A percentile compares a stretch with the other conserved stretches of the same genome.
Evolutionary conservation across 352 stramenopile genomes (phyloP).

Genomic region (Pythium pyrilobum): DNA sequence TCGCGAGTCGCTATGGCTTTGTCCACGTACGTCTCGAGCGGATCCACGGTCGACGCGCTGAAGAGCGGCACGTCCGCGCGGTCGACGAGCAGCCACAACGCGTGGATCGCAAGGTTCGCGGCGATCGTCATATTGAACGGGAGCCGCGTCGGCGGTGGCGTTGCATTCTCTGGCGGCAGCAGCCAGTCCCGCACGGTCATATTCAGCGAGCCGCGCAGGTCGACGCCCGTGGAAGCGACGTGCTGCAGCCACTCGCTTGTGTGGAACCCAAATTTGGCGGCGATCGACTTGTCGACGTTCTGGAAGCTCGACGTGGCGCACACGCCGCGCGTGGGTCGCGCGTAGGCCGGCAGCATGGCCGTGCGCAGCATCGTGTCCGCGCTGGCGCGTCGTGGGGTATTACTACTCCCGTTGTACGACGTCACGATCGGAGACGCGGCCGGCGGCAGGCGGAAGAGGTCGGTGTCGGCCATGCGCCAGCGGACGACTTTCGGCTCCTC

Average conservation of each 20-base stretch:
- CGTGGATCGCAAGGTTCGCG: conserved; percentile 16
- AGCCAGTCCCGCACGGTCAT: conserved; percentile 12
- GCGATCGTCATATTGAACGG: conserved; percentile 10
- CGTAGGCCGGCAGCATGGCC: conserved; percentile 3
- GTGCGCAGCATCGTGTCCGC: conserved; percentile 15
- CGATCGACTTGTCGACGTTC: background rate
- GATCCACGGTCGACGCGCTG: conserved; percentile 1
- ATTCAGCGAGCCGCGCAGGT: conserved; percentile 1
- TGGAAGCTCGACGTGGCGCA: no score
- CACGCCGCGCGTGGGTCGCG: background rate
- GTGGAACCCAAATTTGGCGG: conserved; percentile 9
- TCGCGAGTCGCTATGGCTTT: background rate
- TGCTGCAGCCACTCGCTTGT: background rate
- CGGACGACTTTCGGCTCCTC: background rate
- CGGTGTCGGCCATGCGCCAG: background rate
- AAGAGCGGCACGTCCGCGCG: conserved; percentile 5
- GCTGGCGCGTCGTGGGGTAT: background rate
- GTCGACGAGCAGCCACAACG: conserved; percentile 2
- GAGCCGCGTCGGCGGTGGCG: background rate
- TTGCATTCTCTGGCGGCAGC: background rate
- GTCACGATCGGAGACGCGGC: background rate
- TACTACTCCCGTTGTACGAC: background rate
- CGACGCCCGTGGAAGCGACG: background rate
- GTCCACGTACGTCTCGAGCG: background rate
- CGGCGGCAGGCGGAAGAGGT: conserved; percentile 1